These are phyloP conservation scores for Fusarium sp. DNA, from an alignment of 2,329 filamentous ascomycete species.

Conservation along the genomic window DNA sequence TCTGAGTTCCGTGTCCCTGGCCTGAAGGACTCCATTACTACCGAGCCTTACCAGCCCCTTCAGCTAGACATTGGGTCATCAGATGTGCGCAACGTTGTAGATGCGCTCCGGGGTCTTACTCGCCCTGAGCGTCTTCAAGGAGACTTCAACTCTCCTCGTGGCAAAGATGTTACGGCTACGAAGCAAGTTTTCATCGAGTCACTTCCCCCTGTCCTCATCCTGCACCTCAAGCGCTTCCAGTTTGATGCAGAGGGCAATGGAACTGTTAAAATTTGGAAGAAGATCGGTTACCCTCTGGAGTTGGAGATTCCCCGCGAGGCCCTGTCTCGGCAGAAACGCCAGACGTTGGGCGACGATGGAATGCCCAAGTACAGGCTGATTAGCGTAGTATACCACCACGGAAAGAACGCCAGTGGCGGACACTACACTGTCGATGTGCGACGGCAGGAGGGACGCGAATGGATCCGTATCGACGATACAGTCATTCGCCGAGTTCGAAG, in stretches of 20 bases:
- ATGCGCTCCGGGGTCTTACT: constrained; percentile 87
- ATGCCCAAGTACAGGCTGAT: constrained; percentile 87
- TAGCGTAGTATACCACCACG: constrained; percentile 95
- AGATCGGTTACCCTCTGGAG: constrained; percentile 93
- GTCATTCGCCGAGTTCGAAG: constrained; percentile 84
- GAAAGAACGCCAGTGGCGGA: constrained; percentile 93
- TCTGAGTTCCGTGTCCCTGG: constrained; percentile 90
- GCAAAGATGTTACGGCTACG: constrained; percentile 80
- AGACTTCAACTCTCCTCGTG: constrained; percentile 83
- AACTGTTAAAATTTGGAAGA: constrained; percentile 98
- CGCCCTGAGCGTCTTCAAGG: constrained; percentile 86
- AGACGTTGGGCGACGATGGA: constrained; percentile 71
- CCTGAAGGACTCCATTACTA: constrained; percentile 88
- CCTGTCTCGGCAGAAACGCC: constrained; percentile 78
- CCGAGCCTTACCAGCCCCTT: constrained; percentile 92
- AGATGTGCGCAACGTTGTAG: constrained; percentile 88
- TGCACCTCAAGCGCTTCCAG: constrained; percentile 97
- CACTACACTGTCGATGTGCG: constrained; percentile 99
- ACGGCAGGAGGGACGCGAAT: constrained; percentile 92
- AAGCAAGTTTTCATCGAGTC: constrained; percentile 97
- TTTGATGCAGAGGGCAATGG: constrained; percentile 84
- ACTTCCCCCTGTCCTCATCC: constrained; percentile 88
- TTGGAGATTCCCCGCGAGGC: constrained; percentile 93
- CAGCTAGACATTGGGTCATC: constrained; percentile 93
- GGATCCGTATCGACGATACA: constrained; percentile 96